Base-by-base conservation (phyloP, 1,284 basidiomycete genomes). In the Ceratobasidium sp. region DNA sequence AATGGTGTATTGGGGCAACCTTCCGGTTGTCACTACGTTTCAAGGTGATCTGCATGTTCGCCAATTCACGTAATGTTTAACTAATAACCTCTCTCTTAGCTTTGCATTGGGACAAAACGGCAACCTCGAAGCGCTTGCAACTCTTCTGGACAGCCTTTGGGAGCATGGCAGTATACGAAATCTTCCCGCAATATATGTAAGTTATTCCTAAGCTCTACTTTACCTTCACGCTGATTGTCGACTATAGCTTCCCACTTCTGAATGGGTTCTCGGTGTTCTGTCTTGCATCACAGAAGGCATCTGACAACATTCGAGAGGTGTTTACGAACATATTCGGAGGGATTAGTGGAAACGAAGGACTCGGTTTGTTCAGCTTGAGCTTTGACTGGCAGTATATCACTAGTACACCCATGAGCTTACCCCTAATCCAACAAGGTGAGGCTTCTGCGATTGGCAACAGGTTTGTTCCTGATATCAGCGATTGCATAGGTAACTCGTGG, bases 301-400 rank as follows among this genome's bases (percentile, higher is more conserved):
- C 87, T 0, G 80, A 85, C 75, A 84, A 79, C 10, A 85, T 86
- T 0, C 82, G 85, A 44, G 84, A 89, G 79, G 83, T 89, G 33
- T 87, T 92, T 81, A 91, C 90, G 2, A 90, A 91, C 79, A 83
- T 92, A 4, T 92, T 92, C 79, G 90, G 91, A 35, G 90, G 90
- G 10, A 84, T 88, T 3, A 86, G 88, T 77, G 89, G 87, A 62
- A 93, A 92, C 82, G 91, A 92, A 82, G 91, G 91, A 0, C 84
- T 91, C 48, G 90, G 91, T 0, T 81, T 93, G 44, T 81, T 89
- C 65, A 88, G 87, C 50, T 77, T 91, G 35, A 88, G 88, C 8
- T 87, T 91, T 33, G 90, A 91, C 81, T 91, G 90, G 90, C 89
- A 90, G 79, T 90, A 90, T 81, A 90, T 91, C 79, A 88, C 87